Evolutionary conservation across 345 rosid species (phyloP).

Genomic region (Syzygium aqueum): DNA sequence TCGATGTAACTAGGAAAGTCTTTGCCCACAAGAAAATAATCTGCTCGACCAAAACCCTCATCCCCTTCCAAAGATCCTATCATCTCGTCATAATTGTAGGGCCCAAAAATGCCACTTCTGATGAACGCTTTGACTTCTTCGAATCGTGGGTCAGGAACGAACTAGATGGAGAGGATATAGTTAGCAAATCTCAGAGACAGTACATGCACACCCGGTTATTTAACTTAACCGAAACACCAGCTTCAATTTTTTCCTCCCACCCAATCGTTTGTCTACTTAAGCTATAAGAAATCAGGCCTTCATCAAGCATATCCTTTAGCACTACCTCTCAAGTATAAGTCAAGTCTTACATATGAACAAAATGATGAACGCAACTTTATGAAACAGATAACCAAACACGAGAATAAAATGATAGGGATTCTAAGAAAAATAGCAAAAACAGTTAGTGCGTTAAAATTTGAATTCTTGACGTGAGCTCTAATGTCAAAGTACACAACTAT

Average conservation of each 20-base stretch:
- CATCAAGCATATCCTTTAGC: neutral
- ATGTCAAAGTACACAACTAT: neutral
- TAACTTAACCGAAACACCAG: neutral
- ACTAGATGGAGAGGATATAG: slow-evolving; percentile 8
- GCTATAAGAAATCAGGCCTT: neutral
- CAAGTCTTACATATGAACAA: neutral
- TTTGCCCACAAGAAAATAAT: slow-evolving; percentile 50
- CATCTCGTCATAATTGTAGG: slow-evolving; percentile 29
- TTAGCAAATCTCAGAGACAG: neutral
- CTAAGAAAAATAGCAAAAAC: neutral
- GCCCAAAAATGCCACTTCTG: slow-evolving; percentile 34
- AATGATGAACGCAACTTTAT: neutral
- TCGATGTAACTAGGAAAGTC: slow-evolving; percentile 51
- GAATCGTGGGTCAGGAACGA: slow-evolving; percentile 30
- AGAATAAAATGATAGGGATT: neutral
- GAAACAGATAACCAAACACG: neutral
- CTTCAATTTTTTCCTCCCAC: neutral
- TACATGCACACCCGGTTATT: neutral
- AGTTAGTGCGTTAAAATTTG: neutral
- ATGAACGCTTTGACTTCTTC: slow-evolving; percentile 40
- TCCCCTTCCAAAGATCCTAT: slow-evolving; percentile 49
- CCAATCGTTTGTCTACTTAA: neutral
- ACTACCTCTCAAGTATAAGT: neutral
- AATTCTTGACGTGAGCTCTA: neutral
- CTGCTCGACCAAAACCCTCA: slow-evolving; percentile 39